Evolutionary conservation across 1,139 yeast species (phyloP).

Genomic region (Hanseniaspora gamundiae): DNA sequence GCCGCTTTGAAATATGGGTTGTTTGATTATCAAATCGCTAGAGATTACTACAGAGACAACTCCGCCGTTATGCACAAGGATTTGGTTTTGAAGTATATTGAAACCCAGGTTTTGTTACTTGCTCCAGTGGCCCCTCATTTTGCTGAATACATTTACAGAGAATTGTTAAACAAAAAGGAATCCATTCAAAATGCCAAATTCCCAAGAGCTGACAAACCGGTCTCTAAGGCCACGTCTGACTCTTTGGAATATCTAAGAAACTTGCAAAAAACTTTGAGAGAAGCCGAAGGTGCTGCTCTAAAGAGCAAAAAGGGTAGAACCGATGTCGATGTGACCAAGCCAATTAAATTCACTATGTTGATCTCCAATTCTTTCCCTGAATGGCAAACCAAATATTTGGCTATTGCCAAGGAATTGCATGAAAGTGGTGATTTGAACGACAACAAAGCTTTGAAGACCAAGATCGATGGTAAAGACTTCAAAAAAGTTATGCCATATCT

Average conservation of each 20-base stretch:
- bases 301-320: constrained; percentile 88
- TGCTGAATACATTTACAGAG: constrained; percentile 81
- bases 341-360: constrained; percentile 60
- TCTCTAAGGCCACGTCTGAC: constrained; percentile 49
- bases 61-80: constrained; percentile 68
- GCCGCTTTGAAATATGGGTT: constrained; percentile 82
- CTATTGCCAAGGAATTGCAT: constrained; percentile 68
- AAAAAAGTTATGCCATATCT: constrained; percentile 98
- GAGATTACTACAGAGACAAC: constrained; percentile 92
- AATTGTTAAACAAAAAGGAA: constrained; percentile 39
- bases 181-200: constrained; percentile 66
- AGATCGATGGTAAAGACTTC: constrained; percentile 61
- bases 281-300: constrained; percentile 75
- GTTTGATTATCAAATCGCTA: constrained; percentile 86
- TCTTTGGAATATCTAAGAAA: constrained; percentile 69
- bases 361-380: constrained; percentile 82
- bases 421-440: constrained; percentile 51
- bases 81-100: constrained; percentile 69
- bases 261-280: constrained; percentile 76
- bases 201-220: constrained; percentile 62
- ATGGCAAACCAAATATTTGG: constrained; percentile 88
- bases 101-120: constrained; percentile 68
- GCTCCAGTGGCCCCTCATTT: constrained; percentile 96
- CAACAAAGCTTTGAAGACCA: constrained; percentile 45
- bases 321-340: constrained; percentile 58